Evolutionary conservation across 805 yeast genomes (phyloP).

Genomic region (Ogataea pignaliae): DNA sequence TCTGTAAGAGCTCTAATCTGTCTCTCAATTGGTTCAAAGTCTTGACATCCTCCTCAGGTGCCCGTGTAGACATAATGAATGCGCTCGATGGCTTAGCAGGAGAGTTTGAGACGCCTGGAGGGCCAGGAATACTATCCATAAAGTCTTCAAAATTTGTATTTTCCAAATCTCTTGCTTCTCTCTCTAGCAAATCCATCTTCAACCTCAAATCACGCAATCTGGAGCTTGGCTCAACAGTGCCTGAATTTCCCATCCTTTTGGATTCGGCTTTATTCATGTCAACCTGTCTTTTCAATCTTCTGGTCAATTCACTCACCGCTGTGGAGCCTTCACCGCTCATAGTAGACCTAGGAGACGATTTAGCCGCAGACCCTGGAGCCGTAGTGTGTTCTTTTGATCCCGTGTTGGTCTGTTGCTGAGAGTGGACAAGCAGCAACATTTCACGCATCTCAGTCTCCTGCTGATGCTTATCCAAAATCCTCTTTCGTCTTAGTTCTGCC

Average conservation of each 20-base stretch:
- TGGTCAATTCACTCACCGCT: conserved; percentile 30
- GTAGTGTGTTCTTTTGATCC: conserved; percentile 14
- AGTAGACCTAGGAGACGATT: conserved; percentile 6
- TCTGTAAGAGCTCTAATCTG: conserved; percentile 58
- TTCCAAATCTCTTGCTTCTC: conserved; percentile 81
- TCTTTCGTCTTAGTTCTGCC: conserved; percentile 56
- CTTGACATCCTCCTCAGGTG: conserved; percentile 46
- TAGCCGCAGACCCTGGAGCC: background rate
- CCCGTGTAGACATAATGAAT: background rate
- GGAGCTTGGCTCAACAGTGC: conserved; percentile 67
- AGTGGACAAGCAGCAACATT: conserved; percentile 59
- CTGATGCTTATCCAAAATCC: conserved; percentile 63
- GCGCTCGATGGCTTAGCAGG: background rate
- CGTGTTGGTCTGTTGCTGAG: conserved; percentile 22
- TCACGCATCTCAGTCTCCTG: conserved; percentile 77
- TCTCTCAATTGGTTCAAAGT: conserved; percentile 52
- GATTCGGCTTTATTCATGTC: conserved; percentile 42
- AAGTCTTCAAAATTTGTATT: conserved; percentile 71
- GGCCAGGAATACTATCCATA: conserved; percentile 11
- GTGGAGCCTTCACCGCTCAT: conserved; percentile 11
- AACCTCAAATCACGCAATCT: conserved; percentile 71
- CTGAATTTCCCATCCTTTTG: conserved; percentile 35
- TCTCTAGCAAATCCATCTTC: conserved; percentile 79
- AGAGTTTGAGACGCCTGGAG: conserved; percentile 2
- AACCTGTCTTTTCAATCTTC: conserved; percentile 41